Percentiles rank a stretch among this genome's conserved stretches.
phyloP scores from a whole-genome alignment of 2,329 filamentous ascomycete species.

The Monosporascus sp. region DNA sequence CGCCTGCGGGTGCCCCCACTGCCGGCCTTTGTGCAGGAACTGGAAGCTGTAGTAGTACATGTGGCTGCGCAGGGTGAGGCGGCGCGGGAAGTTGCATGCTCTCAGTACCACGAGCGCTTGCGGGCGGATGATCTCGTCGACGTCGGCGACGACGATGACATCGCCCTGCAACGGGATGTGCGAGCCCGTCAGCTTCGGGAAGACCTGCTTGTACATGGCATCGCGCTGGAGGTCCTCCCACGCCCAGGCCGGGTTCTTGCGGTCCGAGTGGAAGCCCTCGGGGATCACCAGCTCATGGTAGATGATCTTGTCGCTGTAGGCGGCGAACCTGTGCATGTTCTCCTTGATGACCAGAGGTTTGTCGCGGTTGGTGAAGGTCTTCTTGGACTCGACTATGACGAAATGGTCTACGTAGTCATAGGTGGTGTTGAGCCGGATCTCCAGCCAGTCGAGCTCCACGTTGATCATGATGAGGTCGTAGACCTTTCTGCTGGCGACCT shows the following conservation, averaged over 20 bases:
- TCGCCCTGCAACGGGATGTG: conserved; percentile 42
- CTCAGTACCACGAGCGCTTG: conserved; percentile 42
- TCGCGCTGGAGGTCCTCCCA: conserved; percentile 47
- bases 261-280: conserved; percentile 30
- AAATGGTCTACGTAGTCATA: conserved; percentile 59
- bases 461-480: conserved; percentile 61
- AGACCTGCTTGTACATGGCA: conserved; percentile 52
- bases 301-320: conserved; percentile 56
- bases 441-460: conserved; percentile 60
- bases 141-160: conserved; percentile 54
- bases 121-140: conserved; percentile 55
- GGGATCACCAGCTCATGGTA: conserved; percentile 49
- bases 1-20: conserved; percentile 57
- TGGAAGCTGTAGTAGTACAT: conserved; percentile 58
- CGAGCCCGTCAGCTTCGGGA: conserved; percentile 40
- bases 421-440: conserved; percentile 56
- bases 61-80: conserved; percentile 44
- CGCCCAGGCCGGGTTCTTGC: conserved; percentile 36
- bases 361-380: conserved; percentile 51
- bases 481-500: conserved; percentile 39
- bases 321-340: conserved; percentile 45
- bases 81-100: conserved; percentile 46
- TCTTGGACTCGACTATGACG: conserved; percentile 54
- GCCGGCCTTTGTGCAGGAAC: conserved; percentile 37
- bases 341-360: conserved; percentile 51